Evolutionary conservation across 352 stramenopile genomes (phyloP), one percentile per base, ranked within the genome.

Genomic region (Phytophthora multivora): DNA sequence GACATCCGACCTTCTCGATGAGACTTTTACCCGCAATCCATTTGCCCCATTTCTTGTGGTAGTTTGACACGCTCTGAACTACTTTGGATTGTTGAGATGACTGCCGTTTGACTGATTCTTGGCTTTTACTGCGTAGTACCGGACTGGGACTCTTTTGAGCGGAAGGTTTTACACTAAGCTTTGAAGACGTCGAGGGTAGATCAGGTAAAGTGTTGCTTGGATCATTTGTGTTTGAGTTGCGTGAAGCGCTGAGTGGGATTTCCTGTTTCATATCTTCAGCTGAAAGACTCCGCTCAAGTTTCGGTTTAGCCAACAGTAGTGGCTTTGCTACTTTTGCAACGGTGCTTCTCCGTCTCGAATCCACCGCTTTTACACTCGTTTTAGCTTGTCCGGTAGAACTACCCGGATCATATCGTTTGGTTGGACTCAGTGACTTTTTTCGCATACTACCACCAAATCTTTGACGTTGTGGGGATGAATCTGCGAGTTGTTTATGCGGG

Each of bases 1-100:
- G 47, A 43, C 77, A 90, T 2, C 69, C 79, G 36, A 90, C 63
- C 59, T 88, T 89, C n/a, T 91, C 83, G 48, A 91, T 66, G 16
- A 89, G 61, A 12, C 77, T 67, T 21, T 73, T 69, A 4, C 67
- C 64, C 31, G 66, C 72, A 6, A 80, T 51, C 80, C 79, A 90
- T 26, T 75, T 75, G 1, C 66, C 57, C 80, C 80, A 91, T 18
- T 87, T 88, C 18, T 77, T 75, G 69, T 86, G 83, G 48, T 91
- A 91, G 12, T 61, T 69, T 33, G 65, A 52, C 21, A 33, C 36
- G 15, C 16, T 58, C n/a, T 65, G 65, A 25, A 13, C 31, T 16
- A 49, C 41, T 26, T 30, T 54, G 8, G 48, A 51, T 0, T 53
- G 13, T 28, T 60, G 58, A 30, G 51, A 46, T 5, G 56, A 50